Conservation (phyloP, 2,329 filamentous ascomycete genomes). For the Ophiosphaerella korrae region DNA sequence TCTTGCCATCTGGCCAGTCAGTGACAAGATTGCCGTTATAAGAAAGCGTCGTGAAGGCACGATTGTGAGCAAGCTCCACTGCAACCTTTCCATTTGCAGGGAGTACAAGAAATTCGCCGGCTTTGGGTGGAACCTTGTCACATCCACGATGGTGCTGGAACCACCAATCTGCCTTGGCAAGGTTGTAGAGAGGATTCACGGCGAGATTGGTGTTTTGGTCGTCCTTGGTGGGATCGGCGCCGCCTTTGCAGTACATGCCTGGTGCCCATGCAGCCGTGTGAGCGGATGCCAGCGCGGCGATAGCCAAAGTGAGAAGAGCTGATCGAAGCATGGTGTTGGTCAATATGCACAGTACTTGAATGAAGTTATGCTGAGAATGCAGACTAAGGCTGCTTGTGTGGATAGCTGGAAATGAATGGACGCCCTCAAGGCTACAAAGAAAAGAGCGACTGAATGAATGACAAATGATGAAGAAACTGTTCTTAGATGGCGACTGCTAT, state of each 20-base stretch:
- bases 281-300: slow-evolving; percentile 29
- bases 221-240: slow-evolving; percentile 36
- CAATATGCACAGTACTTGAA: not conserved
- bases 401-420: slow-evolving; percentile 14
- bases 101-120: slow-evolving; percentile 50
- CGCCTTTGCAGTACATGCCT: slow-evolving; percentile 51
- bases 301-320: slow-evolving; percentile 11
- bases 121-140: slow-evolving; percentile 46
- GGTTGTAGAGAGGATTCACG: slow-evolving; percentile 55
- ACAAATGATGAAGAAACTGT: not conserved
- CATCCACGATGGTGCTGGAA: slow-evolving; percentile 58
- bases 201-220: slow-evolving; percentile 53
- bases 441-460: slow-evolving; percentile 2
- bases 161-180: slow-evolving; percentile 57
- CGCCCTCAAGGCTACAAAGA: slow-evolving; percentile 18
- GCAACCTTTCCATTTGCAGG: slow-evolving; percentile 57
- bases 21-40: slow-evolving; percentile 47
- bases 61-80: slow-evolving; percentile 58
- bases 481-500: not conserved
- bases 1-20: slow-evolving; percentile 56
- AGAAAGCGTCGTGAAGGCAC: slow-evolving; percentile 55
- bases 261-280: slow-evolving; percentile 47
- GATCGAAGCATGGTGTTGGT: slow-evolving; percentile 13
- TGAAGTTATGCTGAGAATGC: not conserved
- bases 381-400: slow-evolving; percentile 1